Evolutionary conservation across 2,329 filamentous ascomycete genomes (phyloP), one percentile per base, ranked within the genome.

Genomic region (Apiospora pterosperma): DNA sequence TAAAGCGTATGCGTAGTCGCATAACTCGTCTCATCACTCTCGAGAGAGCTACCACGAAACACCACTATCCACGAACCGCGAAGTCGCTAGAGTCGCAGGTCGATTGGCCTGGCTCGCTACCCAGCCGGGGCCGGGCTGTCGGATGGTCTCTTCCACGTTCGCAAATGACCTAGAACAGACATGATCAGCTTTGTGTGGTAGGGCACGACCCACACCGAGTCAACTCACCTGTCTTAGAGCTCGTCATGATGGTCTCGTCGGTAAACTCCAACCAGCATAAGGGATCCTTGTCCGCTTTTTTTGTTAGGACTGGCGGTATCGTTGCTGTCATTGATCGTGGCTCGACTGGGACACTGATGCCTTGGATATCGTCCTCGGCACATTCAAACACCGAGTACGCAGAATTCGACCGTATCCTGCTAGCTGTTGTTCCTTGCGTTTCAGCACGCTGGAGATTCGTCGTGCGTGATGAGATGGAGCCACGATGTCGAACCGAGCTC

Each of bases 251-350:
- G 68, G 91, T 91, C 72, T 97, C 90, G 75, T 97, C 91, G 63
- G 95, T 94, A 72, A 99, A 99, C n/a, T 90, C 92, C 42, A 99
- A 79, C 90, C 94, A 97, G 76, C 88, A 92, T 58, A 97, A 82
- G 62, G 94, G 93, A 77, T 98, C 93, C 66, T 90, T 88, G 76
- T 97, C 93, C 39, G 97, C 88, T 14, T 86, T 82, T 77, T 97
- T 97, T 59, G 91, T 92, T 85, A 97, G 89, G 31, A 99, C 93
- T 59, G 96, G 95, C 62, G 95, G 95, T 63, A 98, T 80, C 78
- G 95, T 91, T 25, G 95, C 92, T 58, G 92, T 96, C 71, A 88
- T 88, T 36, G 92, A 87, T 69, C 93, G 86, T n/a, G 93, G 88
- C 77, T 97, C 93, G 31, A 98, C 93, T 1, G 90, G 83, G 77